phyloP scores from a whole-genome alignment of 139 green algal genomes.

The Chlamydomonas schloesseri region DNA sequence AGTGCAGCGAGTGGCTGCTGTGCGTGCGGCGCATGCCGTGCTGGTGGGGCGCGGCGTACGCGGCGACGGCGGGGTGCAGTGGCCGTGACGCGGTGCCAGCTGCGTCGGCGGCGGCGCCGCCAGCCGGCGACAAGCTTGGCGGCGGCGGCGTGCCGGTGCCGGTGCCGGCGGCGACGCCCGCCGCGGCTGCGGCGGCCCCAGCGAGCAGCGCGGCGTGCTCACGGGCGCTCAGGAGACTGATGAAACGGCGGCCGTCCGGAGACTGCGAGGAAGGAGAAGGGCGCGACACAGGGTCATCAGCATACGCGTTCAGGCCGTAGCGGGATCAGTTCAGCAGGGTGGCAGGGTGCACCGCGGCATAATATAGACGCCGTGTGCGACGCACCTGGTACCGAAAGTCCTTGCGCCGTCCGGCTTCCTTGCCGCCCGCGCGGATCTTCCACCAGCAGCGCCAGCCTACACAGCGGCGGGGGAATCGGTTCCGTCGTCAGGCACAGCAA shows the following conservation, averaged over 20 bases:
- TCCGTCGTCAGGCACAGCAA: too few relatives aligned
- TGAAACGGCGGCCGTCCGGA: constrained; percentile 35
- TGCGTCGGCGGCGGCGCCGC: not conserved
- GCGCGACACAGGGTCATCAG: too few relatives aligned
- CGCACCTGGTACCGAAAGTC: constrained; percentile 42
- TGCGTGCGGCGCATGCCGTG: not conserved
- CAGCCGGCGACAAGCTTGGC: too few relatives aligned
- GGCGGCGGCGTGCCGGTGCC: not conserved
- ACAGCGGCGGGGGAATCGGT: not conserved
- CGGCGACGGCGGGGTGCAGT: not conserved
- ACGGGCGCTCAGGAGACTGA: constrained; percentile 10
- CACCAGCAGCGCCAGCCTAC: constrained; percentile 36
- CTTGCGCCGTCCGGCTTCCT: constrained; percentile 28
- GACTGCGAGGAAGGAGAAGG: not conserved
- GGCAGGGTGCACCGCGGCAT: too few relatives aligned
- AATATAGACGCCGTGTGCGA: too few relatives aligned
- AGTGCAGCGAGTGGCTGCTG: not conserved
- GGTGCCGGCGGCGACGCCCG: too few relatives aligned
- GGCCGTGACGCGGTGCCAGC: not conserved
- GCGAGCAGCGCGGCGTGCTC: constrained; percentile 33
- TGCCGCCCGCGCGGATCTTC: constrained; percentile 41
- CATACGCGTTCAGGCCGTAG: too few relatives aligned
- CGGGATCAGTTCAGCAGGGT: too few relatives aligned
- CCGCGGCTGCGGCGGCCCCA: too few relatives aligned
- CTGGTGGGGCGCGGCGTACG: not conserved